Conservation (phyloP, 106 monocot genomes). For the Phalaenopsis aphrodite region DNA sequence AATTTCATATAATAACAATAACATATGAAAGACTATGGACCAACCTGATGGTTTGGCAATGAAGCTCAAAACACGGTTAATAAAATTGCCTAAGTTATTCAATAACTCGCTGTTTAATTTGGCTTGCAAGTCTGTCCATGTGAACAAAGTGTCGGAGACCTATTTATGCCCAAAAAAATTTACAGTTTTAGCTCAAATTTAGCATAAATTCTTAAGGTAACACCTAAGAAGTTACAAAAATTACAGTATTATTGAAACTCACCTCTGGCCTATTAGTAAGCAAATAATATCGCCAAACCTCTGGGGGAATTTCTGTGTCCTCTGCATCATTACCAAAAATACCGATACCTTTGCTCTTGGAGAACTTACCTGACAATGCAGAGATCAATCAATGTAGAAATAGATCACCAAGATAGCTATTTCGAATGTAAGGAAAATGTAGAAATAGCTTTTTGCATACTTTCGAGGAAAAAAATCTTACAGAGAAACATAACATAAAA, state of each 20-base stretch:
- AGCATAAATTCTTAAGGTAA: not conserved
- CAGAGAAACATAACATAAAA: not conserved
- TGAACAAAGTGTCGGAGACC: slow-evolving; percentile 96
- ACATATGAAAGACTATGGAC: slow-evolving; percentile 2
- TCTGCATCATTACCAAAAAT: slow-evolving; percentile 98
- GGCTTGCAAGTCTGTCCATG: slow-evolving; percentile 92
- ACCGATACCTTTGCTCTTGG: slow-evolving; percentile 92
- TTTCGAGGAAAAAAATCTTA: not conserved
- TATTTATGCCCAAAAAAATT: slow-evolving; percentile 21
- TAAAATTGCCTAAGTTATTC: slow-evolving; percentile 85
- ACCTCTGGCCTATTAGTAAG: slow-evolving; percentile 90
- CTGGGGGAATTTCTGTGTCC: slow-evolving; percentile 75
- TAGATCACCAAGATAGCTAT: not conserved
- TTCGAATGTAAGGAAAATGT: not conserved
- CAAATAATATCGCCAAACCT: slow-evolving; percentile 98
- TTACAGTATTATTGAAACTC: slow-evolving; percentile 16
- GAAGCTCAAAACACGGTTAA: slow-evolving; percentile 89
- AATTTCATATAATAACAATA: not conserved
- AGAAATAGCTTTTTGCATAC: not conserved
- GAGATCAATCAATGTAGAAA: not conserved
- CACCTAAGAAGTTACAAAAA: not conserved
- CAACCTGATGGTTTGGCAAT: slow-evolving; percentile 85
- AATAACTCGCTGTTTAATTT: slow-evolving; percentile 89
- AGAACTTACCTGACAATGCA: slow-evolving; percentile 72
- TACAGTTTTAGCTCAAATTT: not conserved